Evolutionary conservation across 2,329 filamentous ascomycete genomes (phyloP).

Genomic region (Harringtonia lauricola): DNA sequence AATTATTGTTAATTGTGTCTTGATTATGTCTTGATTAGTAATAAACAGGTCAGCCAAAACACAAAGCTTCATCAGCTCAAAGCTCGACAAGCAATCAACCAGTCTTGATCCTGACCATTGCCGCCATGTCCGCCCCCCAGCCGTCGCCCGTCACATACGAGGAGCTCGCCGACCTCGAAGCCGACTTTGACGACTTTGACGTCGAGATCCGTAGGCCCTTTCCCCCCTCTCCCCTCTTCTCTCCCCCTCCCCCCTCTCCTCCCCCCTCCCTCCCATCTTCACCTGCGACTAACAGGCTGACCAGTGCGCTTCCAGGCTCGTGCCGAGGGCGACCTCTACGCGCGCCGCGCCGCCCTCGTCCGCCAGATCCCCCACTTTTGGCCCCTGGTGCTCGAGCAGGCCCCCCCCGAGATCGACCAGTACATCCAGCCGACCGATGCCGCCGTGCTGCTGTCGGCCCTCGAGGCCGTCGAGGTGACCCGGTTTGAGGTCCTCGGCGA

Average conservation of each 20-base stretch:
- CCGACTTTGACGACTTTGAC: conserved; percentile 75
- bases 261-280: conserved; percentile 3
- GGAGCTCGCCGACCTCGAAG: conserved; percentile 68
- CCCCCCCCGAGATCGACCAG: conserved; percentile 75
- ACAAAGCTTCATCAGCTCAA: too few species aligned
- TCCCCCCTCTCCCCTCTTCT: not conserved
- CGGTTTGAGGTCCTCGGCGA: conserved; percentile 66
- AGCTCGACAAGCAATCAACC: too few species aligned
- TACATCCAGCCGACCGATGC: conserved; percentile 77
- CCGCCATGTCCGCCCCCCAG: conserved; percentile 21
- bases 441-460: conserved; percentile 55
- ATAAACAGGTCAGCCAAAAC: too few species aligned
- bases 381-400: conserved; percentile 84
- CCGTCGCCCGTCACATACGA: conserved; percentile 47
- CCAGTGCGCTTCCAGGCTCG: conserved; percentile 42
- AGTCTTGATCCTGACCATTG: conserved; percentile 9
- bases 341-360: conserved; percentile 61
- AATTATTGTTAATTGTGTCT: not conserved
- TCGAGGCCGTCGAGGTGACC: conserved; percentile 60
- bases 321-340: conserved; percentile 60
- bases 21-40: not conserved
- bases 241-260: not conserved
- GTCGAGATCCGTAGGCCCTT: conserved; percentile 61
- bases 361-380: conserved; percentile 79
- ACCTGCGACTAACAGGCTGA: not conserved